Evolutionary conservation across 23 red algal genomes (phyloP).

Genomic region (Agarophyton chilense): DNA sequence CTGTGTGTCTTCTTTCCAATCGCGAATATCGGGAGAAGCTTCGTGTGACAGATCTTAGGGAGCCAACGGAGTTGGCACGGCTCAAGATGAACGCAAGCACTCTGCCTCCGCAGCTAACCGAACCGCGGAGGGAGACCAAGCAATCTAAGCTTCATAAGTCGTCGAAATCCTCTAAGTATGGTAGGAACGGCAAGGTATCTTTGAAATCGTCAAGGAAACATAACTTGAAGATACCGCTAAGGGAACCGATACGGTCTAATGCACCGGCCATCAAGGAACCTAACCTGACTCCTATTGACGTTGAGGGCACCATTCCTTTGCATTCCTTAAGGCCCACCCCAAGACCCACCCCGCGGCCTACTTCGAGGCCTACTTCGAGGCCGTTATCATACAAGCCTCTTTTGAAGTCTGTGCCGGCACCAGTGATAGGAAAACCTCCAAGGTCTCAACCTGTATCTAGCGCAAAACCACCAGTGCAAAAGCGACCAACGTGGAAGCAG

Average conservation of each 20-base stretch:
- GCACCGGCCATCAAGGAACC: neutral
- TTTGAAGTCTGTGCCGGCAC: constrained; percentile 4
- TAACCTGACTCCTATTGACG: constrained; percentile 10
- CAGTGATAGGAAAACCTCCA: constrained; percentile 4
- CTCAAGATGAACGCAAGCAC: constrained; percentile 32
- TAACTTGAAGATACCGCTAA: constrained; percentile 3
- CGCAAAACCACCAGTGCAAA: neutral
- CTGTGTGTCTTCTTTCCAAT: constrained; percentile 35
- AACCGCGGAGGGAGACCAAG: constrained; percentile 18
- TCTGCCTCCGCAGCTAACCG: neutral
- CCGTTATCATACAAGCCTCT: neutral
- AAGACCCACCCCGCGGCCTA: no score
- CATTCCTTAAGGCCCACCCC: no score
- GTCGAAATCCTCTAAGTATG: constrained; percentile 21
- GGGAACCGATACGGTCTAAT: neutral
- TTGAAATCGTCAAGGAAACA: constrained; percentile 26
- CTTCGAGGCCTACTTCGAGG: neutral
- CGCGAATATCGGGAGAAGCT: constrained; percentile 19
- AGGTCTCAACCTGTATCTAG: neutral
- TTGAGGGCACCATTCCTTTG: constrained; percentile 17
- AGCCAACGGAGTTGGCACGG: constrained; percentile 18
- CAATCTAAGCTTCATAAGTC: constrained; percentile 26
- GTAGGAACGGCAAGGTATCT: constrained; percentile 34
- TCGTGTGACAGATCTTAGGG: neutral
- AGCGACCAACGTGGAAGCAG: constrained; percentile 8